A percentile compares a stretch with the other conserved stretches of the same genome.
Evolutionary conservation across 805 yeast genomes (phyloP).

Genomic region (Wickerhamomyces chambardii): DNA sequence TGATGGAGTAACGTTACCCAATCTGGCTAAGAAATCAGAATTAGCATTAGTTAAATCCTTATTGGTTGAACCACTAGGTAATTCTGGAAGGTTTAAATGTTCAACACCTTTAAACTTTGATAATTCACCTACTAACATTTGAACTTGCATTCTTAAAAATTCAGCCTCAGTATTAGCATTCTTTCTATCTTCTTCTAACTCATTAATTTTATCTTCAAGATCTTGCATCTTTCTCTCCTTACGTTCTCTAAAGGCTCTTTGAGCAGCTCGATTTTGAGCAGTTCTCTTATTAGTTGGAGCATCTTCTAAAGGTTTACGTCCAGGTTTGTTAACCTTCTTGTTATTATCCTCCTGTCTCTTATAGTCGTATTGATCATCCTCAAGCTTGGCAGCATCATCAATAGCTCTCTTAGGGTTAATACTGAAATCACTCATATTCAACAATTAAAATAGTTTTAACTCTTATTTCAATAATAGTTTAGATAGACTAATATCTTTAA

Average conservation of each 20-base stretch:
- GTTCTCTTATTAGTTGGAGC: constrained; percentile 87
- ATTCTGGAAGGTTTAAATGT: constrained; percentile 16
- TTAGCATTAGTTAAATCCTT: not conserved
- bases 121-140: constrained; percentile 63
- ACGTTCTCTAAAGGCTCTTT: constrained; percentile 91
- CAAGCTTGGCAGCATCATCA: not conserved
- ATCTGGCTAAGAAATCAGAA: not conserved
- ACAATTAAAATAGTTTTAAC: too few relatives aligned
- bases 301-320: constrained; percentile 68
- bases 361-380: not conserved
- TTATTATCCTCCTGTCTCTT: constrained; percentile 15
- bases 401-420: not conserved
- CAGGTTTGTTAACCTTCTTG: constrained; percentile 45
- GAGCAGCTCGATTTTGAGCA: constrained; percentile 98
- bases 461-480: too few relatives aligned
- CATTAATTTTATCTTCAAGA: constrained; percentile 67
- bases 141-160: constrained; percentile 68
- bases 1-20: too few relatives aligned
- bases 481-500: too few relatives aligned
- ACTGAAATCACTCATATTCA: too few relatives aligned
- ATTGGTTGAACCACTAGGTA: constrained; percentile 4
- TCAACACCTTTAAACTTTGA: constrained; percentile 40
- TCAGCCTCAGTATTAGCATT: constrained; percentile 66
- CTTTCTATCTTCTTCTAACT: constrained; percentile 63
- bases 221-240: constrained; percentile 84